Conservation (phyloP, 2,329 filamentous ascomycete genomes). For the Cladosporium sp. region DNA sequence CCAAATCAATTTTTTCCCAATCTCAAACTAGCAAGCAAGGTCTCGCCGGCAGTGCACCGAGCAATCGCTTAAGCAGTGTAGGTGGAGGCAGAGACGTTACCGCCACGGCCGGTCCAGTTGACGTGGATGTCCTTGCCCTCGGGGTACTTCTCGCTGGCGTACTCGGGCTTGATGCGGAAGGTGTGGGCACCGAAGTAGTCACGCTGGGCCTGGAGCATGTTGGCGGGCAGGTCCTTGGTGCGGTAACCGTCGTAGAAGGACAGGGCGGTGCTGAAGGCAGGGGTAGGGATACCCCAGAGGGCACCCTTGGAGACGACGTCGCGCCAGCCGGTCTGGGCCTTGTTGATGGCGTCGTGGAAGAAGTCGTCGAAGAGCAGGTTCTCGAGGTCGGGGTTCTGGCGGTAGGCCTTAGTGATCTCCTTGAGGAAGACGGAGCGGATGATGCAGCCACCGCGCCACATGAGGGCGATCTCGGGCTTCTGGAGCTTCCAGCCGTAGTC, state of each 20-base stretch:
- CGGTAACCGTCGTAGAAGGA: slow-evolving; percentile 99
- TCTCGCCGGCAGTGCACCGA: not conserved
- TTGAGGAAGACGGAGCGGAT: slow-evolving; percentile 99
- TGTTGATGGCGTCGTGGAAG: slow-evolving; percentile 99
- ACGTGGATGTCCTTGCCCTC: slow-evolving; percentile 89
- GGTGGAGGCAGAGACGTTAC: slow-evolving; percentile 93
- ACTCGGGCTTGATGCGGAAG: slow-evolving; percentile 51
- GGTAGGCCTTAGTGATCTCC: slow-evolving; percentile 98
- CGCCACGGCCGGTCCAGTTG: slow-evolving; percentile 99
- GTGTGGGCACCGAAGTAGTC: slow-evolving; percentile 86
- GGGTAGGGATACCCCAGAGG: slow-evolving; percentile 90
- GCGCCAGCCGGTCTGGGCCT: slow-evolving; percentile 84
- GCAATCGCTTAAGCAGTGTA: slow-evolving; percentile 75
- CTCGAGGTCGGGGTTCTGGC: slow-evolving; percentile 87
- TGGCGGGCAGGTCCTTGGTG: slow-evolving; percentile 93
- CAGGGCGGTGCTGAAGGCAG: slow-evolving; percentile 92
- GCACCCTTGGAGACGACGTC: slow-evolving; percentile 87
- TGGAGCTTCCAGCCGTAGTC: slow-evolving; percentile 98
- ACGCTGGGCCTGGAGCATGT: slow-evolving; percentile 96
- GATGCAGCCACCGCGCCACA: slow-evolving; percentile 99
- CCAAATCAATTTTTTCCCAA: not conserved
- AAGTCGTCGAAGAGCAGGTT: slow-evolving; percentile 98
- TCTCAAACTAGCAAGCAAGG: not conserved
- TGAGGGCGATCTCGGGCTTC: slow-evolving; percentile 99
- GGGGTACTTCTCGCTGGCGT: slow-evolving; percentile 61